Percentiles rank a stretch among this genome's conserved stretches.
Evolutionary conservation across 2,329 filamentous ascomycete genomes (phyloP).

Genomic region (Ophiocordyceps camponoti-leonardi): DNA sequence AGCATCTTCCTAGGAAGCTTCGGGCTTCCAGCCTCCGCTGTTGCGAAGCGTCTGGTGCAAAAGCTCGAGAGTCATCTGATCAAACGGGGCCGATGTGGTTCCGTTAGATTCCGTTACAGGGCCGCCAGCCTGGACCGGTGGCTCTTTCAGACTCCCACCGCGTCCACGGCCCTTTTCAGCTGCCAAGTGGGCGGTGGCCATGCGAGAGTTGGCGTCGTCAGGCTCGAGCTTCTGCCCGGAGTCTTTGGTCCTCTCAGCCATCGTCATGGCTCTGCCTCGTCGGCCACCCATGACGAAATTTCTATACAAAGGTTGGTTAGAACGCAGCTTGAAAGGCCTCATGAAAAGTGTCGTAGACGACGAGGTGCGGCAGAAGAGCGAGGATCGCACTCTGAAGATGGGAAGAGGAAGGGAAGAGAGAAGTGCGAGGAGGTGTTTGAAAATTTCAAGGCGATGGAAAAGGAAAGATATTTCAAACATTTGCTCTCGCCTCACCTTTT

Average conservation of each 20-base stretch:
- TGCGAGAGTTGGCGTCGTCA: slow-evolving; percentile 1
- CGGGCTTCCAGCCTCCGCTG: slow-evolving; percentile 1
- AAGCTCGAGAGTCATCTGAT: slow-evolving; percentile 1
- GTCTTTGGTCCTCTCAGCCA: neutral
- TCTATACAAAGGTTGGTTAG: neutral
- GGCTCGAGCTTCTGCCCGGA: neutral
- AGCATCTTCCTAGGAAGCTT: slow-evolving; percentile 5
- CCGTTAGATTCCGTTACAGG: neutral
- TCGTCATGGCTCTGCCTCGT: neutral
- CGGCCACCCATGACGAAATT: slow-evolving; percentile 1
- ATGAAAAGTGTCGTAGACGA: neutral
- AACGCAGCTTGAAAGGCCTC: neutral
- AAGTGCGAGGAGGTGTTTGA: too few relatives aligned
- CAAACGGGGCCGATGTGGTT: neutral
- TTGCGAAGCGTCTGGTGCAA: slow-evolving; percentile 2
- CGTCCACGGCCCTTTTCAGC: neutral
- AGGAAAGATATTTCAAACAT: neutral
- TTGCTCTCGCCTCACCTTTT: neutral
- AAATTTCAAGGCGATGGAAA: neutral
- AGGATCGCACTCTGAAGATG: neutral
- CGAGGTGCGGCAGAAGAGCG: neutral
- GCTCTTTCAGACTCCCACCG: neutral
- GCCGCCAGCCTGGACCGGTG: neutral
- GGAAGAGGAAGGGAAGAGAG: neutral
- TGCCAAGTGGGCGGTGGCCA: neutral